phyloP scores from a whole-genome alignment of 179 eudicot genomes.

The Silene noctiflora region DNA sequence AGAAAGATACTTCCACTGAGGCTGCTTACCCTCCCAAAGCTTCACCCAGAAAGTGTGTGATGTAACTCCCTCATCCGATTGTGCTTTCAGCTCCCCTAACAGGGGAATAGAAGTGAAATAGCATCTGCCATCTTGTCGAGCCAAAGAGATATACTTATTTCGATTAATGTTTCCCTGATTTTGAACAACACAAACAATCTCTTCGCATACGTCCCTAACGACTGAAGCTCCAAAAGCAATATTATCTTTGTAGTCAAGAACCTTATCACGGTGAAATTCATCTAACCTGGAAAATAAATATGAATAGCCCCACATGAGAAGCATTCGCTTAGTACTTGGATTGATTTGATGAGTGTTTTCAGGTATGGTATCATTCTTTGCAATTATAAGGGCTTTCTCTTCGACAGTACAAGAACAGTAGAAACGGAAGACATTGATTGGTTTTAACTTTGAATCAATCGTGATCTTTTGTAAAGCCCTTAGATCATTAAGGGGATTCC shows the following conservation, averaged over 20 bases:
- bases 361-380: slow-evolving; percentile 48
- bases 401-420: slow-evolving; percentile 78
- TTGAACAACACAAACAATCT: slow-evolving; percentile 44
- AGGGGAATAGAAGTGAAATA: slow-evolving; percentile 45
- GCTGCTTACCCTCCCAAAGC: slow-evolving; percentile 60
- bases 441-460: slow-evolving; percentile 53
- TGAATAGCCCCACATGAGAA: slow-evolving; percentile 88
- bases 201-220: slow-evolving; percentile 48
- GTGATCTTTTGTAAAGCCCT: slow-evolving; percentile 63
- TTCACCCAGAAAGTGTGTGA: slow-evolving; percentile 63
- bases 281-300: slow-evolving; percentile 64
- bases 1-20: slow-evolving; percentile 60
- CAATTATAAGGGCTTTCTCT: slow-evolving; percentile 70
- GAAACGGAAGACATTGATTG: slow-evolving; percentile 68
- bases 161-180: slow-evolving; percentile 26
- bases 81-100: slow-evolving; percentile 55
- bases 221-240: slow-evolving; percentile 36
- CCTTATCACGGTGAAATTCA: slow-evolving; percentile 47
- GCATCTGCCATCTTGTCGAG: slow-evolving; percentile 40
- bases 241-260: slow-evolving; percentile 19
- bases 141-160: slow-evolving; percentile 42
- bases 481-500: slow-evolving; percentile 78
- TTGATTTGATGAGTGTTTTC: slow-evolving; percentile 48
- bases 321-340: slow-evolving; percentile 46
- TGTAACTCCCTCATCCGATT: slow-evolving; percentile 42